Evolutionary conservation across 2,329 filamentous ascomycete species (phyloP).

Genomic region (Pseudocercospora macadamiae): DNA sequence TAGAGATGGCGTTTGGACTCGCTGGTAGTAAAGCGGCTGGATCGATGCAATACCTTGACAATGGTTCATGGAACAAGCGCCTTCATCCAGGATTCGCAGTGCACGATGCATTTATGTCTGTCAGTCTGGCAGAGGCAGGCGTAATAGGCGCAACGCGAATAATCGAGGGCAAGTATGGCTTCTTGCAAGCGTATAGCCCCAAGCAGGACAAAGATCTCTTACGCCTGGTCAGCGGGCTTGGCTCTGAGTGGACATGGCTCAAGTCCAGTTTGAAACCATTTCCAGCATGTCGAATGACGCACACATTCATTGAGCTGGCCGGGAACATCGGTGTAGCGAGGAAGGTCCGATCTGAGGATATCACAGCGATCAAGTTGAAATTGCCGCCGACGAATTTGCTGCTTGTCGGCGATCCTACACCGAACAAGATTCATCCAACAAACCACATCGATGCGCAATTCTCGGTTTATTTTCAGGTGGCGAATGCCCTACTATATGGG

Average conservation of each 20-base stretch:
- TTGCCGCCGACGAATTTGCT: slow-evolving; percentile 31
- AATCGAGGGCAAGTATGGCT: slow-evolving; percentile 36
- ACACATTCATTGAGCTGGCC: slow-evolving; percentile 37
- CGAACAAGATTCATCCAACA: slow-evolving; percentile 41
- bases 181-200: slow-evolving; percentile 37
- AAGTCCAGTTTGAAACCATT: slow-evolving; percentile 35
- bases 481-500: slow-evolving; percentile 35
- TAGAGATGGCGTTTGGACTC: slow-evolving; percentile 43
- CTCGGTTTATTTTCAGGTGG: slow-evolving; percentile 41
- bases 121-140: slow-evolving; percentile 41
- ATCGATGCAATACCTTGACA: slow-evolving; percentile 45
- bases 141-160: slow-evolving; percentile 35
- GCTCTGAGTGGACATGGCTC: slow-evolving; percentile 32
- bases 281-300: slow-evolving; percentile 39
- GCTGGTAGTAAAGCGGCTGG: slow-evolving; percentile 44
- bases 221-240: slow-evolving; percentile 28
- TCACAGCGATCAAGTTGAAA: slow-evolving; percentile 25
- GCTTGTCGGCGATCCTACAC: slow-evolving; percentile 39
- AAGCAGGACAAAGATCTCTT: slow-evolving; percentile 28
- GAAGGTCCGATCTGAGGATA: slow-evolving; percentile 16
- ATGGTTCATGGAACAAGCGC: slow-evolving; percentile 45
- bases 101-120: slow-evolving; percentile 44
- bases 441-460: slow-evolving; percentile 43
- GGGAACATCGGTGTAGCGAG: slow-evolving; percentile 24
- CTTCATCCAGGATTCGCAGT: slow-evolving; percentile 45